Evolutionary conservation across 192 early-diverging fungal species (phyloP), one percentile per base, ranked within the genome.

Genomic region (Mortierella hygrophila): DNA sequence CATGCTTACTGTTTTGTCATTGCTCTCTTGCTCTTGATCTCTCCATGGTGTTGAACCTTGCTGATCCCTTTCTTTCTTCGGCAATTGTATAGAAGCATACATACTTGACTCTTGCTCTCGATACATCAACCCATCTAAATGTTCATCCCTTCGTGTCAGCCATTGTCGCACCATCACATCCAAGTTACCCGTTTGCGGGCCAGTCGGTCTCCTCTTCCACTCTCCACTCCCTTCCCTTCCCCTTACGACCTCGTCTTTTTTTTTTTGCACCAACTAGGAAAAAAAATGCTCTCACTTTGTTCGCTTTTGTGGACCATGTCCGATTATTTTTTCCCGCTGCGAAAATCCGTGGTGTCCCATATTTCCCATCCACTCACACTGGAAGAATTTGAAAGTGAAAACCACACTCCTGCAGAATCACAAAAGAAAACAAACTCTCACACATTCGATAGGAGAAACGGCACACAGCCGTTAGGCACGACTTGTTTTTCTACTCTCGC

Each of bases 341-440:
- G 21, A 20, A 52, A 15, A 1, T 46, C 44, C 44, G 49, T 52
- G 13, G 49, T 52, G 44, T 46, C 44, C 20, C 16, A 52, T 18
- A 52, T 21, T 1, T 52, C 49, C 49, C 49, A 52, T 52, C 47
- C 47, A 52, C 18, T 21, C 49, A 65, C 5, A 23, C 35, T 35
- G 26, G 57, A 63, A 11, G 11, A 11, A 63, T 46, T 40, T 40
- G 21, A 60, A 7, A 32, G 11, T 15, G 29, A 65, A 65, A 65
- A 65, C 60, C 60, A 63, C 57, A 63, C 57, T 63, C 57, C 57
- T 63, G 60, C 60, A 65, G 60, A 63, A 65, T 3, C n/a, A 32
- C 11, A 29, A 63, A 63, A 63, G 11, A 10, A n/a, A 29, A 63
- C 29, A 60, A 63, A 63, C 23, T 29, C 60, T 32, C 60, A 32